These are phyloP conservation scores for Aspergillus leporis DNA, from an alignment of 495 filamentous ascomycete species.

Conservation along the genomic window DNA sequence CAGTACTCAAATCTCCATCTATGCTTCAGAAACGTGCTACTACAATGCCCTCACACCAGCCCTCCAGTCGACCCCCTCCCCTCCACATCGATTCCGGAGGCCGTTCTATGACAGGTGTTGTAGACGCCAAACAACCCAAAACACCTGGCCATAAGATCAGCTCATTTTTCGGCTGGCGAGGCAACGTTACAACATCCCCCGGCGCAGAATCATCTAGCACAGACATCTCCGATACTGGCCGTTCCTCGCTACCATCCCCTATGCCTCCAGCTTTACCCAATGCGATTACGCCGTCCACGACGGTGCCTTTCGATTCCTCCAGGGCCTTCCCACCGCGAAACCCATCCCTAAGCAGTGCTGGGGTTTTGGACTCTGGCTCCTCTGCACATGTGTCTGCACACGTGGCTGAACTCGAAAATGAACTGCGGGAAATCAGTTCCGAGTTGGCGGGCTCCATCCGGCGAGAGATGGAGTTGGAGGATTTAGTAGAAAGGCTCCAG, in stretches of 20 bases:
- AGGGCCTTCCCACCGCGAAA: constrained; percentile 38
- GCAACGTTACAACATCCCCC: constrained; percentile 46
- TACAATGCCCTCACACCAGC: constrained; percentile 48
- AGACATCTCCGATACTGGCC: constrained; percentile 61
- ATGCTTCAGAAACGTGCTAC: constrained; percentile 36
- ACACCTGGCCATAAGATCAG: constrained; percentile 64
- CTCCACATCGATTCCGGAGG: constrained; percentile 39
- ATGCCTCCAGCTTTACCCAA: constrained; percentile 49
- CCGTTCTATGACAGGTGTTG: constrained; percentile 32
- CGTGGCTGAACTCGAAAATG: constrained; percentile 79
- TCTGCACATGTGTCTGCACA: constrained; percentile 59
- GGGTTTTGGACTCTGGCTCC: constrained; percentile 44
- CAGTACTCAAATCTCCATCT: constrained; percentile 42
- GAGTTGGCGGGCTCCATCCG: constrained; percentile 91
- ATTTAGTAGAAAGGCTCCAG: constrained; percentile 85
- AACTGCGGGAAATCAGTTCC: constrained; percentile 86
- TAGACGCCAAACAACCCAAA: constrained; percentile 49
- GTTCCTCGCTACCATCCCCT: constrained; percentile 60
- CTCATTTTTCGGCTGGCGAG: constrained; percentile 71
- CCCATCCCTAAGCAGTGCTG: constrained; percentile 38
- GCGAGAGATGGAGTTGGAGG: constrained; percentile 95
- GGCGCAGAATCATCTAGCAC: constrained; percentile 63
- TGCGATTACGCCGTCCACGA: constrained; percentile 36
- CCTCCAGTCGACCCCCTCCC: constrained; percentile 37
- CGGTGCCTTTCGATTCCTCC: constrained; percentile 43